A percentile compares a stretch with the other conserved stretches of the same genome.
phyloP scores from a whole-genome alignment of 202 grass and related monocot genomes.

The Setaria viridis region DNA sequence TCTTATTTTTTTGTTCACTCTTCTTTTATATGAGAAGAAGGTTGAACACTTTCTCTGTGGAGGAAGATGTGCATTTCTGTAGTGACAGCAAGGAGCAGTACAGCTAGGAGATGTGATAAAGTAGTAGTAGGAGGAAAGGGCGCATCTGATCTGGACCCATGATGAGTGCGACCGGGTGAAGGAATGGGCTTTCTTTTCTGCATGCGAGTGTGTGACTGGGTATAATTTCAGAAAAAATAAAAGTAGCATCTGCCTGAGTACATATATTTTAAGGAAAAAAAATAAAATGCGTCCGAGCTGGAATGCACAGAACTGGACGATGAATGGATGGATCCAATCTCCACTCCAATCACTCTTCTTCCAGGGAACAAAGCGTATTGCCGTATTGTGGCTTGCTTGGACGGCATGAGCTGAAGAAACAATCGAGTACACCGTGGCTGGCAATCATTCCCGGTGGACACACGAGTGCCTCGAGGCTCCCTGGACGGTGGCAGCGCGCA shows the following conservation, averaged over 20 bases:
- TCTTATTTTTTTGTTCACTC: neutral
- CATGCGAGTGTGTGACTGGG: neutral
- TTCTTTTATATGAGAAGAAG: neutral
- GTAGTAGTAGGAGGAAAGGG: conserved; percentile 6
- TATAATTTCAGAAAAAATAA: neutral
- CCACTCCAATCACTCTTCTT: neutral
- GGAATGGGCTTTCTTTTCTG: neutral
- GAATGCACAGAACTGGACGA: conserved; percentile 29
- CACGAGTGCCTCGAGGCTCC: conserved; percentile 13
- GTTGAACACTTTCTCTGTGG: conserved; percentile 15
- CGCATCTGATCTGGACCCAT: conserved; percentile 24
- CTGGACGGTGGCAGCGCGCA: conserved; percentile 30
- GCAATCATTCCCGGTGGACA: conserved; percentile 18
- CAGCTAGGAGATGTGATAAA: conserved; percentile 32
- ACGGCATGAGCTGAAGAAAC: conserved; percentile 14
- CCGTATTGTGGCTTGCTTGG: neutral
- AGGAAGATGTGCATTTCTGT: conserved; percentile 10
- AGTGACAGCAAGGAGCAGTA: conserved; percentile 10
- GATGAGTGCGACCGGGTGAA: conserved; percentile 30
- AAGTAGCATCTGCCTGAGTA: neutral
- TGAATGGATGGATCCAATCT: neutral
- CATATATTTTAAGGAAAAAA: neutral
- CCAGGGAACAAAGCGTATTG: neutral
- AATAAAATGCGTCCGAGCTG: conserved; percentile 29
- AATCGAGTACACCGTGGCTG: conserved; percentile 1